A percentile compares a stretch with the other conserved stretches of the same genome.
Conservation (phyloP, 1,284 basidiomycete genomes). For the Coriolopsis trogii region DNA sequence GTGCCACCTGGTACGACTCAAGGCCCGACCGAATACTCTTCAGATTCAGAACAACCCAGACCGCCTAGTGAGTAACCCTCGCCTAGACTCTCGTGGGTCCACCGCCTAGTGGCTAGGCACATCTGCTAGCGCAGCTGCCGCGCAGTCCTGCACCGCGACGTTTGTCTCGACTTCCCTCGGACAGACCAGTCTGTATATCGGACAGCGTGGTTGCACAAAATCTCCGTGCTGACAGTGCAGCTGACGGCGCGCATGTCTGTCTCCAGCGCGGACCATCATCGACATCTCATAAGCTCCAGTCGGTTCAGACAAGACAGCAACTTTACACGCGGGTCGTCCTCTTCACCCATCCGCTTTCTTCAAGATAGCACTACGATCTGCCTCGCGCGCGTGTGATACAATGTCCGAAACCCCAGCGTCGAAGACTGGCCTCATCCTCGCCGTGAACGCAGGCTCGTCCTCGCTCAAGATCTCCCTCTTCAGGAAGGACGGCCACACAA, state of each 20-base stretch:
- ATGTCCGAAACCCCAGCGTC: conserved; percentile 9
- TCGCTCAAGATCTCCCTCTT: conserved; percentile 78
- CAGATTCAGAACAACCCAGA: conserved; percentile 2
- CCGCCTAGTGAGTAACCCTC: neutral
- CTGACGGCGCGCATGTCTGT: conserved; percentile 7
- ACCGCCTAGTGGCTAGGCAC: conserved; percentile 1
- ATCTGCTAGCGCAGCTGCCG: neutral
- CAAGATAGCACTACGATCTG: neutral
- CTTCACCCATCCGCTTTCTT: neutral
- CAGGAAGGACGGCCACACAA: conserved; percentile 1
- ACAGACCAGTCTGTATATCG: neutral
- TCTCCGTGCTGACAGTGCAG: neutral
- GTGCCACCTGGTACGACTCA: neutral
- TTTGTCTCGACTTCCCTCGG: conserved; percentile 9
- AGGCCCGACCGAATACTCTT: conserved; percentile 8
- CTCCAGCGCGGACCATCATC: conserved; percentile 1
- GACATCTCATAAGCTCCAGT: too few species aligned
- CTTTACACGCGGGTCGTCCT: too few species aligned
- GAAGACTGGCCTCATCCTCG: conserved; percentile 48
- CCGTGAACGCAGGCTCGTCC: conserved; percentile 74
- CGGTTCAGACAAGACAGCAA: too few species aligned
- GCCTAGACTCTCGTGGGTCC: conserved; percentile 1
- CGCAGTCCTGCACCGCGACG: neutral
- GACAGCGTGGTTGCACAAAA: neutral
- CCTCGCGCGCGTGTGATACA: neutral